These are phyloP conservation scores for Ceratocystis eucalypticola DNA, from an alignment of 2,329 filamentous ascomycete genomes.

Conservation along the genomic window DNA sequence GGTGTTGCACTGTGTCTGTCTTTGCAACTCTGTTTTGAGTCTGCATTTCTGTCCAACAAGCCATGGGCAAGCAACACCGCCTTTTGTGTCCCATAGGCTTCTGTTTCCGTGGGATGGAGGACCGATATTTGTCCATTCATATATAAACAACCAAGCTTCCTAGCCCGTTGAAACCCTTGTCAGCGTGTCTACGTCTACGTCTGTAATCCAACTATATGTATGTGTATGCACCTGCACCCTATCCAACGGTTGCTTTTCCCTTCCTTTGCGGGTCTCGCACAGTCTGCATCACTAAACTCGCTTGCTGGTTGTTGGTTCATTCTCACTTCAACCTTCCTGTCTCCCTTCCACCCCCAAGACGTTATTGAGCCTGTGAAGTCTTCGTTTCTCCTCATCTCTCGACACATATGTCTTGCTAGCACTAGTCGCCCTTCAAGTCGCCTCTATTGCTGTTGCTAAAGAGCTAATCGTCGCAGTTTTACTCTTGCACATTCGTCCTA, in stretches of 20 bases:
- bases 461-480: neutral
- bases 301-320: neutral
- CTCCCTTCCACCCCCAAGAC: neutral
- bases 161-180: neutral
- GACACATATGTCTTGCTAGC: neutral
- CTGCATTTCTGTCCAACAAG: neutral
- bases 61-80: neutral
- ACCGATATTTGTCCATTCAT: neutral
- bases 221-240: neutral
- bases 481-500: too few species aligned
- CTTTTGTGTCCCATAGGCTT: neutral
- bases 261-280: slow-evolving; percentile 7
- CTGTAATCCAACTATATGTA: neutral
- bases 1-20: neutral
- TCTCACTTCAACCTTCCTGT: neutral
- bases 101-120: neutral
- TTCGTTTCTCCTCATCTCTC: neutral
- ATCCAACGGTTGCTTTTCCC: neutral
- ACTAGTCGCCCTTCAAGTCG: neutral
- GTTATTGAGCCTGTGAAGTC: neutral
- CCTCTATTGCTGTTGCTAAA: neutral
- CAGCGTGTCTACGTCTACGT: neutral
- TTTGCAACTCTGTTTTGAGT: slow-evolving; percentile 2
- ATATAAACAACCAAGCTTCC: neutral
- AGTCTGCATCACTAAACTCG: neutral